Evolutionary conservation across 106 monocot species (phyloP).

Genomic region (Acanthochlamys bracteata): DNA sequence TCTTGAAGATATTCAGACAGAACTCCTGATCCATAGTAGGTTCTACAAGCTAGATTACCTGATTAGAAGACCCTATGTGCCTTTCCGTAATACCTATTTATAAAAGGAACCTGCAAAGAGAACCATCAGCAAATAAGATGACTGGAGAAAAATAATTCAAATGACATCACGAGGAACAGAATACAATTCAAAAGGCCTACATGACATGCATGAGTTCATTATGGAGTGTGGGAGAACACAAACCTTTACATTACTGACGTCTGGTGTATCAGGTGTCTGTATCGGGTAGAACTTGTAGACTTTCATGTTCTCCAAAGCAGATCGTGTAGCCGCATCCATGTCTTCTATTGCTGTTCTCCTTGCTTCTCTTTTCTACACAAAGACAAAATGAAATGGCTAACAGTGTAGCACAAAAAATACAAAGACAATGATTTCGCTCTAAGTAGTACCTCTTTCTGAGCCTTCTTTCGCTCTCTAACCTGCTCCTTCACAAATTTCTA

Average conservation of each 20-base stretch:
- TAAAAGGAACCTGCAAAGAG: conserved; percentile 48
- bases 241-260: conserved; percentile 81
- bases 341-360: conserved; percentile 68
- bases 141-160: background rate
- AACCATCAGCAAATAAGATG: background rate
- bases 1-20: too few species aligned
- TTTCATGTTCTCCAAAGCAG: conserved; percentile 70
- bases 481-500: conserved; percentile 73
- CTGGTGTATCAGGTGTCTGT: conserved; percentile 62
- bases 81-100: conserved; percentile 68
- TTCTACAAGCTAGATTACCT: too few species aligned
- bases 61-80: conserved; percentile 42
- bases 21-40: too few species aligned
- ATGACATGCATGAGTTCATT: background rate
- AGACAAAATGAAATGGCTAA: too few species aligned
- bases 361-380: conserved; percentile 68
- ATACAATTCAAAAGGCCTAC: background rate
- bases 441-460: conserved; percentile 50
- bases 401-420: too few species aligned
- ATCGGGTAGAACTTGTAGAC: conserved; percentile 96
- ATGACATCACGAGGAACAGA: background rate
- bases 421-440: background rate
- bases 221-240: background rate
- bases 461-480: conserved; percentile 66
- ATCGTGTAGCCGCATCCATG: conserved; percentile 61